Evolutionary conservation across 805 yeast genomes (phyloP), one percentile per base, ranked within the genome.

Genomic region (Candida michaelii): DNA sequence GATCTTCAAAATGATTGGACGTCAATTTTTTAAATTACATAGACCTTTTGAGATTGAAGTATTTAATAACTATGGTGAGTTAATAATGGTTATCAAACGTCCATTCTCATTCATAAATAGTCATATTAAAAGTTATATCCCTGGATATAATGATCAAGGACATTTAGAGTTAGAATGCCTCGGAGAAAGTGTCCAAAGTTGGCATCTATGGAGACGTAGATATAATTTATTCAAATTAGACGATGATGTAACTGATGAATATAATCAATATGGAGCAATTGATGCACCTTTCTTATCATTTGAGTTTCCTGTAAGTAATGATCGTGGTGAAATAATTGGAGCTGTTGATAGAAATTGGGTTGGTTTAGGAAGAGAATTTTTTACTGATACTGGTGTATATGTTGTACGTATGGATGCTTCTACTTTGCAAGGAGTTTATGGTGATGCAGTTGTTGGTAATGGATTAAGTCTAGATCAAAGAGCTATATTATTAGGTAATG

Each of bases 301-400:
- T 71, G 87, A 85, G 43, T 93, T 93, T 62, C 90, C 95, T 0
- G 85, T 89, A 2, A 56, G 53, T 27, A 80, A 89, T 58, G 81
- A 72, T 30, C 40, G 67, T 1, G 83, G 82, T 0, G 65, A 72
- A 12, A 77, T 85, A 0, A 65, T 85, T 42, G 96, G 85, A 0
- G 72, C 85, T 1, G 91, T 93, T 1, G 93, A 89, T 60, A 76
- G 98, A 54, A 89, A 89, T 62, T 93, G 96, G 93, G 95, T 86
- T 5, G 99, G 99, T 0, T 66, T 93, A 31, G 96, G 95, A 2
- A 76, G 97, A 55, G 99, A 93, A 59, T 64, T 90, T 55, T 84
- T 91, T 56, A 90, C 98, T 0, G 98, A 93, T 62, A 86, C 97
- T 0, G 98, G 98, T 48, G 90, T 89, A 1, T 91, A 93, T 60